phyloP scores from a whole-genome alignment of 306 rosid species.

The Malus sylvestris region DNA sequence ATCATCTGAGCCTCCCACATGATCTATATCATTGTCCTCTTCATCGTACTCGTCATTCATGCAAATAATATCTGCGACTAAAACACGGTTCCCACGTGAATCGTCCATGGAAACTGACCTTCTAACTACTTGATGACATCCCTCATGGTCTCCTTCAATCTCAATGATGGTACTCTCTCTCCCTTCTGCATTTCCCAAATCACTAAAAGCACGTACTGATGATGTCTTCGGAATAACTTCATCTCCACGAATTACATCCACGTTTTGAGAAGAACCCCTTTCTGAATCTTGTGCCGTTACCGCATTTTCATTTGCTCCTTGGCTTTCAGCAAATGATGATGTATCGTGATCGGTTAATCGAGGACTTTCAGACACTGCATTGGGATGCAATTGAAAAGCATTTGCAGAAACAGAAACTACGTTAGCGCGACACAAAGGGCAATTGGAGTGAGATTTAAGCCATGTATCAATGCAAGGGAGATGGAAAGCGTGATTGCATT shows the following conservation, averaged over 20 bases:
- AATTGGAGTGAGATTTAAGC: constrained; percentile 82
- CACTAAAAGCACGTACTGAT: constrained; percentile 45
- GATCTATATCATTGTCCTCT: constrained; percentile 10
- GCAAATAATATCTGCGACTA: constrained; percentile 42
- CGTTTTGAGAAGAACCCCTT: constrained; percentile 22
- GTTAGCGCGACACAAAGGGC: constrained; percentile 84
- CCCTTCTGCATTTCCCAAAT: constrained; percentile 48
- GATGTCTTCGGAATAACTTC: constrained; percentile 29
- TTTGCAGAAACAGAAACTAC: constrained; percentile 28
- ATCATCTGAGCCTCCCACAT: constrained; percentile 34
- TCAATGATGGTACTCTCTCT: constrained; percentile 49
- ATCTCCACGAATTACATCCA: constrained; percentile 18
- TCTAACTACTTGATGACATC: constrained; percentile 36
- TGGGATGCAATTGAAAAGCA: constrained; percentile 11
- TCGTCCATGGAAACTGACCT: constrained; percentile 85
- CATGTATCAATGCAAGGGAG: constrained; percentile 83
- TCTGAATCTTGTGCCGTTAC: constrained; percentile 15
- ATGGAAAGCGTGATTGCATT: constrained; percentile 91
- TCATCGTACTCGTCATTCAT: constrained; percentile 34
- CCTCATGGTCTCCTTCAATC: constrained; percentile 53
- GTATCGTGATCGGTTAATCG: constrained; percentile 12
- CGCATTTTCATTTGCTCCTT: constrained; percentile 17
- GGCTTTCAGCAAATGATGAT: constrained; percentile 18
- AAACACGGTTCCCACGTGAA: constrained; percentile 28
- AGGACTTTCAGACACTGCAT: constrained; percentile 16